phyloP scores from a whole-genome alignment of 805 yeast species.

The Spathaspora gorwiae region DNA sequence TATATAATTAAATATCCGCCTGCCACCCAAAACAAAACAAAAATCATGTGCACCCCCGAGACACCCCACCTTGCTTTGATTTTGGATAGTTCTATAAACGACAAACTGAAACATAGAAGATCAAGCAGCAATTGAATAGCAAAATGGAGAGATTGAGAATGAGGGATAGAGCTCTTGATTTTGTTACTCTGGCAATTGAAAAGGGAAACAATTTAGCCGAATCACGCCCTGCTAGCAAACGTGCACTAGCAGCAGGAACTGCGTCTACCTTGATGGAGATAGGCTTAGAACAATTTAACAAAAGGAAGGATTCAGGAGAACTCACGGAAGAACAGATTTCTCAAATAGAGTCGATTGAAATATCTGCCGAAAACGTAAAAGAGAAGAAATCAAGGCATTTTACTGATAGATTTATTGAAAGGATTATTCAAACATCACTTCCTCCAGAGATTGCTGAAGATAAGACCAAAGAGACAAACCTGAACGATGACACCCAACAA shows the following conservation, averaged over 20 bases:
- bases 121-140: too few relatives aligned
- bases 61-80: too few relatives aligned
- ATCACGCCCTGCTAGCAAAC: conserved; percentile 18
- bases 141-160: neutral
- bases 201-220: conserved; percentile 12
- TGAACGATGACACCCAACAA: conserved; percentile 43
- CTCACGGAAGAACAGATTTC: conserved; percentile 25
- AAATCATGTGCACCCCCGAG: too few relatives aligned
- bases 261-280: conserved; percentile 32
- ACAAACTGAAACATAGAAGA: too few relatives aligned
- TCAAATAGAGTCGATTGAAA: conserved; percentile 23
- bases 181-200: conserved; percentile 6
- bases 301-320: conserved; percentile 1
- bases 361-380: conserved; percentile 23
- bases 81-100: too few relatives aligned
- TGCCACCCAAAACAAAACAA: too few relatives aligned
- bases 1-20: too few relatives aligned
- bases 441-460: conserved; percentile 48
- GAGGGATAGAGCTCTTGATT: conserved; percentile 4
- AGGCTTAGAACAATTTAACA: conserved; percentile 25
- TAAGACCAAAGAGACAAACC: conserved; percentile 11
- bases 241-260: conserved; percentile 34
- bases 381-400: conserved; percentile 36
- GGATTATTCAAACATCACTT: conserved; percentile 45
- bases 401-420: conserved; percentile 54